Conservation (phyloP, 2,329 filamentous ascomycete genomes). For the Chaetomium olivaceum region DNA sequence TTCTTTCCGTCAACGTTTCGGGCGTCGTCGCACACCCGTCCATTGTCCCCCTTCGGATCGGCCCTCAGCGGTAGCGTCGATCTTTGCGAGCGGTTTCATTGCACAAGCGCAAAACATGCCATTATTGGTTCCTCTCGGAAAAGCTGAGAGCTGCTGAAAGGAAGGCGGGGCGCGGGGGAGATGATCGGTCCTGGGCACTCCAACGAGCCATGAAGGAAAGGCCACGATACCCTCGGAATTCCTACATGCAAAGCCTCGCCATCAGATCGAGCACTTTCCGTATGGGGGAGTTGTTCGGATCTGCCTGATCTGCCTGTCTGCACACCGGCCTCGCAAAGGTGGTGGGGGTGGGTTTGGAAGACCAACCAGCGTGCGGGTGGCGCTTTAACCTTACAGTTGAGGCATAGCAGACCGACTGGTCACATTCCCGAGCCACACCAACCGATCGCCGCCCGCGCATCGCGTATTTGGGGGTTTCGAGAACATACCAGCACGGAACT, state of each 20-base stretch:
- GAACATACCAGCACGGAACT: not conserved
- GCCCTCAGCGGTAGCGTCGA: slow-evolving; percentile 7
- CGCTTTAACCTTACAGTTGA: not conserved
- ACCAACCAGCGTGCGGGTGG: not conserved
- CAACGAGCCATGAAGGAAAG: not conserved
- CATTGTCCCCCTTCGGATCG: slow-evolving; percentile 7
- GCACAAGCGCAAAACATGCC: not conserved
- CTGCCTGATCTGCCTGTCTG: not conserved
- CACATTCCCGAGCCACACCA: not conserved
- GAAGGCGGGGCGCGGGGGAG: not conserved
- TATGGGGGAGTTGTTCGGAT: not conserved
- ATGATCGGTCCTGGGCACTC: not conserved
- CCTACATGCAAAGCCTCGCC: not conserved
- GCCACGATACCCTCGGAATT: not conserved
- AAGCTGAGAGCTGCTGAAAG: not conserved
- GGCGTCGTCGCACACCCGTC: slow-evolving; percentile 1
- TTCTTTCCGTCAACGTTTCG: not conserved
- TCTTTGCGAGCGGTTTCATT: not conserved
- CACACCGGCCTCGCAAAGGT: not conserved
- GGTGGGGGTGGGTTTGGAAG: not conserved
- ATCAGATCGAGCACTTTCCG: not conserved
- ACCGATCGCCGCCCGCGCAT: not conserved
- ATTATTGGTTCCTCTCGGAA: not conserved
- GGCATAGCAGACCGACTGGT: not conserved
- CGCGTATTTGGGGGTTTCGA: not conserved